Evolutionary conservation across 345 rosid species (phyloP).

Genomic region (Carallia brachiata): DNA sequence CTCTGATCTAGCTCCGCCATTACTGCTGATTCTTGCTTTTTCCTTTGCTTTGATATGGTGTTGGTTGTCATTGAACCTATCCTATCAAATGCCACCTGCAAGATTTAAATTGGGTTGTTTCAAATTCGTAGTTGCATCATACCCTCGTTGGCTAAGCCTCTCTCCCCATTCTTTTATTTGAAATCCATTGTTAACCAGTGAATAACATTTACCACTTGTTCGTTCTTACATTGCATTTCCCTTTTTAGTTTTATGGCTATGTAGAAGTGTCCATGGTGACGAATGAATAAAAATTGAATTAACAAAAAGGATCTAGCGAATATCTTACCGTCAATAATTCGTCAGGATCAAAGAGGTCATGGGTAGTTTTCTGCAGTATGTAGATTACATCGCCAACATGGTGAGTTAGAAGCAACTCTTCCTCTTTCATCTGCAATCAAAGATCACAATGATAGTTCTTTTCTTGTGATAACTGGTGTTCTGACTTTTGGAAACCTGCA

Average conservation of each 20-base stretch:
- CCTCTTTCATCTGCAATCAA: constrained; percentile 87
- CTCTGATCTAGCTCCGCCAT: constrained; percentile 97
- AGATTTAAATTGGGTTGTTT: constrained; percentile 4
- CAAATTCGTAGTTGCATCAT: not conserved
- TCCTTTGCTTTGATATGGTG: constrained; percentile 91
- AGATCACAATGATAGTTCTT: not conserved
- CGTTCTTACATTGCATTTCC: not conserved
- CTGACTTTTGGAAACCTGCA: constrained; percentile 1
- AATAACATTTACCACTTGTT: not conserved
- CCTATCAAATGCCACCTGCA: constrained; percentile 92
- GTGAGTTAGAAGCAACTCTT: constrained; percentile 76
- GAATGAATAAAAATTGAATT: not conserved
- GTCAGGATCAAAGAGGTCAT: constrained; percentile 97
- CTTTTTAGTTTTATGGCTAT: not conserved
- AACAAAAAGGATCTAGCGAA: constrained; percentile 1
- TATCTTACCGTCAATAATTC: constrained; percentile 74
- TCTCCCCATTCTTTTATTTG: too few species aligned
- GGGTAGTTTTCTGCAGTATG: constrained; percentile 81
- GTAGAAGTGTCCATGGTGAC: not conserved
- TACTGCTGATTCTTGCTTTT: constrained; percentile 96
- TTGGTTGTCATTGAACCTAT: constrained; percentile 91
- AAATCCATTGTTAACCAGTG: too few species aligned
- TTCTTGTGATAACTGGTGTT: not conserved
- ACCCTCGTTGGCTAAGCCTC: not conserved
- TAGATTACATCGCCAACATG: constrained; percentile 93